Evolutionary conservation across 208 protist species (phyloP), one percentile per base, ranked within the genome.

Genomic region (Leishmania tropica): DNA sequence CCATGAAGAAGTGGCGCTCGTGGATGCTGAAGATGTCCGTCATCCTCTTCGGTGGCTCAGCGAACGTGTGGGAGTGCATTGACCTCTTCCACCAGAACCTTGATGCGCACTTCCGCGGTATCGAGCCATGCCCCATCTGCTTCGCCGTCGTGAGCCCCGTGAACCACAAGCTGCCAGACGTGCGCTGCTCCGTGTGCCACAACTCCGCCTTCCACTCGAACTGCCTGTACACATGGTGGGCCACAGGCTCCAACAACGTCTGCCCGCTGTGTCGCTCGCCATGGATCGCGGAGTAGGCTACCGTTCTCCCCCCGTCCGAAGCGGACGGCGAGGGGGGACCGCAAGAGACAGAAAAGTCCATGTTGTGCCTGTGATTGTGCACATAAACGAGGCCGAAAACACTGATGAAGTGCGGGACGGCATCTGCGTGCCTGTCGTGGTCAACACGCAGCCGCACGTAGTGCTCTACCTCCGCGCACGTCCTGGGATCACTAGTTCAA

Each of bases 91-190:
- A 90, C 53, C 86, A 84, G 40, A 98, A 98, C 85, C 74, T 98
- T n/a, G 94, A 95, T 48, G 93, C 89, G n/a, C 94, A 98, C 86
- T 97, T 97, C 84, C 80, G 85, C 56, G 96, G 95, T 47, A 87
- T 89, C 48, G 96, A 98, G 83, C 92, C 95, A 31, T 98, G 96
- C 88, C 95, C 95, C 0, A 98, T 98, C 80, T 98, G 96, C 83
- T 98, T 96, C 81, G 88, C 90, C 15, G 87, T 98, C 11, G 95
- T 98, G 53, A 96, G 87, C 60, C 79, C 94, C 5, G 79, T 89
- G 56, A 92, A 90, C 77, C 90, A 96, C 81, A 89, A 92, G 60
- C 87, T 98, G 54, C 96, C 96, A 6, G 90, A 95, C 37, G 93
- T 97, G 85, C 81, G 80, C 40, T 98, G 97, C 88, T 90, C 91